Percentiles rank a stretch among this genome's conserved stretches.
Conservation (phyloP, 2,329 filamentous ascomycete genomes). For the Venturia asperata region DNA sequence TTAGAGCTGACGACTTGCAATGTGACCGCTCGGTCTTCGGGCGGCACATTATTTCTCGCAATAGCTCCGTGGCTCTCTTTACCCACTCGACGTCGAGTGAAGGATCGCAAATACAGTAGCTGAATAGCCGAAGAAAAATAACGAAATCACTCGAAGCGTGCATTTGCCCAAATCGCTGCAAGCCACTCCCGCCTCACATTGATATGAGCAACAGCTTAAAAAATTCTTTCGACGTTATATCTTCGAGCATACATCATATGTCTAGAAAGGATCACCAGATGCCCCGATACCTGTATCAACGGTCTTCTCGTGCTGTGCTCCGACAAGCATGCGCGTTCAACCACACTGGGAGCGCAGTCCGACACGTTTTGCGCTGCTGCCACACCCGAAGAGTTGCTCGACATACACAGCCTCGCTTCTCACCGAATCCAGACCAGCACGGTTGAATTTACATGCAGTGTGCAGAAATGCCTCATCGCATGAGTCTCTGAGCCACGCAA, state of each 20-base stretch:
- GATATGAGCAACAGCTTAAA: not conserved
- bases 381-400: not conserved
- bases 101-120: not conserved
- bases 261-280: not conserved
- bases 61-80: not conserved
- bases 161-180: not conserved
- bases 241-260: not conserved
- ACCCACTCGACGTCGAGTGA: not conserved
- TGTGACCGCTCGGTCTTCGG: too few relatives aligned
- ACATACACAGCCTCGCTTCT: conserved; percentile 1
- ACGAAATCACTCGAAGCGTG: not conserved
- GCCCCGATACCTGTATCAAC: not conserved
- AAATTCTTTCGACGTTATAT: not conserved
- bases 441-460: not conserved
- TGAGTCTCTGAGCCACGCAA: not conserved
- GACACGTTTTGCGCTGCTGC: conserved; percentile 1
- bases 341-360: not conserved
- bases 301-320: not conserved
- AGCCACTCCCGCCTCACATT: not conserved
- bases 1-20: not conserved
- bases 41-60: too few relatives aligned
- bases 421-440: not conserved
- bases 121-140: not conserved
- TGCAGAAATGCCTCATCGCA: not conserved
- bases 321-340: not conserved